phyloP scores from a whole-genome alignment of 148 eudicot species.

The Camellia sinensis region DNA sequence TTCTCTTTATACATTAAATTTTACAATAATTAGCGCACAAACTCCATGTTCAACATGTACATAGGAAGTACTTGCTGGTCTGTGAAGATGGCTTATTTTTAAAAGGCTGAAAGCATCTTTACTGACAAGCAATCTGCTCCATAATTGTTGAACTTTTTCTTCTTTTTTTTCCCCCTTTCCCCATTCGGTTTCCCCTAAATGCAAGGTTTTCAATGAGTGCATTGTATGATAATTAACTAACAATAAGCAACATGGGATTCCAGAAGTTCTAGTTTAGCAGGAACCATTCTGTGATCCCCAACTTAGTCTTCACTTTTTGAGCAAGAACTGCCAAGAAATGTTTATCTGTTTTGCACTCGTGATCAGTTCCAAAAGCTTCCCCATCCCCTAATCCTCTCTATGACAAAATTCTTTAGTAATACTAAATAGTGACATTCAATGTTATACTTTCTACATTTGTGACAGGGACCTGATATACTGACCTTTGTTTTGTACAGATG shows the following conservation, averaged over 20 bases:
- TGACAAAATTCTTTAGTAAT: neutral
- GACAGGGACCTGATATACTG: slow-evolving; percentile 10
- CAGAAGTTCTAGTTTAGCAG: neutral
- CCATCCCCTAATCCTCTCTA: neutral
- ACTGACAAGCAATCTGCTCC: neutral
- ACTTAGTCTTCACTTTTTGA: neutral
- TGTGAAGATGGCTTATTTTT: neutral
- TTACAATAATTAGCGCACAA: neutral
- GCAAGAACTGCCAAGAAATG: slow-evolving; percentile 6
- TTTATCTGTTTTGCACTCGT: neutral
- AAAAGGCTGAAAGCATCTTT: neutral
- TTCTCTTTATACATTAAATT: too few species aligned
- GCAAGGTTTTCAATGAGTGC: neutral
- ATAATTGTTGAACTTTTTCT: neutral
- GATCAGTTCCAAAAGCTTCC: neutral
- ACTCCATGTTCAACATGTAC: neutral
- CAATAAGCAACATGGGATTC: neutral
- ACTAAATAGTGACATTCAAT: slow-evolving; percentile 20
- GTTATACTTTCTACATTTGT: neutral
- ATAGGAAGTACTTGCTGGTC: neutral
- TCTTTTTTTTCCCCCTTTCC: neutral
- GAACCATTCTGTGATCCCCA: neutral
- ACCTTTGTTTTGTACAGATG: slow-evolving; percentile 33
- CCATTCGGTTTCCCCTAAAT: neutral
- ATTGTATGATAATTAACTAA: neutral